These are phyloP conservation scores for Graphium sp. DNA, from an alignment of 2,329 filamentous ascomycete genomes.

Conservation along the genomic window DNA sequence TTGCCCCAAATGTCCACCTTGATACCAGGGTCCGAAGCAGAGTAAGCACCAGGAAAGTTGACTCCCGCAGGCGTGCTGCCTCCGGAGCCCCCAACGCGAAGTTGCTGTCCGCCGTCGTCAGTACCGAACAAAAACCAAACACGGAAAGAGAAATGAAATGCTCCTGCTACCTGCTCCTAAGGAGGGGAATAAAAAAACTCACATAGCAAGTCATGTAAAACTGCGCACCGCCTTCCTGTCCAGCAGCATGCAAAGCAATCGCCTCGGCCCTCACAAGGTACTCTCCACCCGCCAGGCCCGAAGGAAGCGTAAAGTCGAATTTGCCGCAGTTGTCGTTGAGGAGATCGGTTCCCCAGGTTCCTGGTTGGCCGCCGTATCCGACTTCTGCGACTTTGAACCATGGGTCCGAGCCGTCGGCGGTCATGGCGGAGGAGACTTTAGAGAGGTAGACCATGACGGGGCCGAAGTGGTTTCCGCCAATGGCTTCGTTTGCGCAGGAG, in stretches of 20 bases:
- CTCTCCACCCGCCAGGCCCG: constrained; percentile 27
- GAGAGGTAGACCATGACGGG: constrained; percentile 34
- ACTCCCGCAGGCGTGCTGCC: constrained; percentile 9
- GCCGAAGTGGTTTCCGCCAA: constrained; percentile 35
- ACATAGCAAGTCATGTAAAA: constrained; percentile 14
- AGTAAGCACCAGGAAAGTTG: constrained; percentile 11
- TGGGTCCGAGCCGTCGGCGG: constrained; percentile 19
- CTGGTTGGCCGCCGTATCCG: constrained; percentile 18
- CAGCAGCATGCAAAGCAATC: constrained; percentile 29
- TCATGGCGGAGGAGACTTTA: constrained; percentile 27
- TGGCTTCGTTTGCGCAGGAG: constrained; percentile 25
- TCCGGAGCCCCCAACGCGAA: constrained; percentile 11
- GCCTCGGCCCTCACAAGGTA: constrained; percentile 37
- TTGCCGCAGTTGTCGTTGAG: constrained; percentile 21
- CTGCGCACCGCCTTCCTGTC: constrained; percentile 18
- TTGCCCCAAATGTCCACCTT: constrained; percentile 20
- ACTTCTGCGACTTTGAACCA: constrained; percentile 36
- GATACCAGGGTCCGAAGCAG: constrained; percentile 9
- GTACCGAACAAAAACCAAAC: constrained; percentile 3
- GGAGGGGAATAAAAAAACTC: constrained; percentile 5
- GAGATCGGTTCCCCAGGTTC: constrained; percentile 26
- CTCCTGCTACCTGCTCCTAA: no score
- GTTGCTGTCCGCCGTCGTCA: constrained; percentile 7
- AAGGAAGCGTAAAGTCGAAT: constrained; percentile 15
- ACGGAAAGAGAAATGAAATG: constrained; percentile 6